Conservation (phyloP, 176 grass and related monocot genomes). For the Bonia amplexicaulis region DNA sequence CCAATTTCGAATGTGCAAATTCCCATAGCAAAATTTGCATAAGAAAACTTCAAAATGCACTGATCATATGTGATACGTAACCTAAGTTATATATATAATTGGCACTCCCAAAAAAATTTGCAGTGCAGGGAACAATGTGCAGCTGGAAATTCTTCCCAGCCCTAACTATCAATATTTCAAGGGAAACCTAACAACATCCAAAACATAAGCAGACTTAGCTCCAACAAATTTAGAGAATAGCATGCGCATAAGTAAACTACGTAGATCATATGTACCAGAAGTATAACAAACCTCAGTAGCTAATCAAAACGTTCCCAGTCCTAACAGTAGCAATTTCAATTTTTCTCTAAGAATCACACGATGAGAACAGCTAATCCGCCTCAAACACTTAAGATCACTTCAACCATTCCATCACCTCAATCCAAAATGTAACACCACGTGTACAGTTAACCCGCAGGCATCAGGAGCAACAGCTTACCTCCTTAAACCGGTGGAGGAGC, state of each 20-base stretch:
- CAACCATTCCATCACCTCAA: conserved; percentile 14
- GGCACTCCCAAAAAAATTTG: background rate
- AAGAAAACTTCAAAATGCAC: background rate
- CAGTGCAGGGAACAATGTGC: background rate
- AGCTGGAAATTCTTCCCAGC: background rate
- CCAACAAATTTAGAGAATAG: background rate
- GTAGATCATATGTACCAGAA: background rate
- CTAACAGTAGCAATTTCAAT: background rate
- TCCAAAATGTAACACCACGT: background rate
- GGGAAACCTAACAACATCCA: background rate
- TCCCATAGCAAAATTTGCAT: background rate
- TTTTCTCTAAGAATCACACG: background rate
- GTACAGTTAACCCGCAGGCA: background rate
- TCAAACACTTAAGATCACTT: conserved; percentile 9
- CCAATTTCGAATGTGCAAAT: background rate
- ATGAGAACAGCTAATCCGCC: background rate
- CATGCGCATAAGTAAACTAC: background rate
- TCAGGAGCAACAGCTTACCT: conserved; percentile 48
- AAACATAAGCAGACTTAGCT: background rate
- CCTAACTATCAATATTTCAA: conserved; percentile 3
- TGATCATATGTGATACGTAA: conserved; percentile 8
- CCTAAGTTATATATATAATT: background rate
- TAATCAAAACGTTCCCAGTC: background rate
- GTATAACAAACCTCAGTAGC: background rate
- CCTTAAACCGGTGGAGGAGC: conserved; percentile 65